Evolutionary conservation across 352 stramenopile species (phyloP).

Genomic region (Saprolegnia diclina): DNA sequence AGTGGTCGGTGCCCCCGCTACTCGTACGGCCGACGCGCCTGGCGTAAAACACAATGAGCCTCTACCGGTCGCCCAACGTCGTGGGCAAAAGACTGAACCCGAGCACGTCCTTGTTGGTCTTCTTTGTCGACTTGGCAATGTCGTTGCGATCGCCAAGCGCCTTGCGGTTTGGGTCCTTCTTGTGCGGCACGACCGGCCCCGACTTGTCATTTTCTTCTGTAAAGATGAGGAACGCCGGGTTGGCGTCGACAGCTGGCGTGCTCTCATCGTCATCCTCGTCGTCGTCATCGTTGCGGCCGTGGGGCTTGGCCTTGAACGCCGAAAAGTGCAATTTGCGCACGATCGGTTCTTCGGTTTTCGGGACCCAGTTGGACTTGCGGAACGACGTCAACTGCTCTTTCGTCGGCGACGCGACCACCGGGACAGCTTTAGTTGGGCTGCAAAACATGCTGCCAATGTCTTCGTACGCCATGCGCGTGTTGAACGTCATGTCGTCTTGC

Average conservation of each 20-base stretch:
- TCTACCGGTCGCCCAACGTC: background rate
- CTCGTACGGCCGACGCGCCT: background rate
- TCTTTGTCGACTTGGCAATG: conserved; percentile 41
- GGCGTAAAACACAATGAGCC: background rate
- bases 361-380: conserved; percentile 32
- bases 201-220: conserved; percentile 33
- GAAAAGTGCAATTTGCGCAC: conserved; percentile 79
- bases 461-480: conserved; percentile 73
- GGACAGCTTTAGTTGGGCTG: conserved; percentile 37
- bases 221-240: conserved; percentile 29
- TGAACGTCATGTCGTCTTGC: conserved; percentile 85
- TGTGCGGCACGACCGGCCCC: conserved; percentile 16
- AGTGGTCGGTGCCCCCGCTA: conserved; percentile 18
- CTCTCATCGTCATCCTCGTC: background rate
- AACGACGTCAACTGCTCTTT: conserved; percentile 26
- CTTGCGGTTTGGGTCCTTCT: conserved; percentile 37
- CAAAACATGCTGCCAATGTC: conserved; percentile 86
- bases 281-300: conserved; percentile 33
- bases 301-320: background rate
- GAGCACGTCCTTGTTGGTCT: conserved; percentile 79
- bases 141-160: conserved; percentile 62
- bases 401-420: no score
- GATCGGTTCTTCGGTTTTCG: conserved; percentile 54
- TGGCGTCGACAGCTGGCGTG: conserved; percentile 27
- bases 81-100: conserved; percentile 30